phyloP scores from a whole-genome alignment of 139 green algal genomes.

The Gonium pectorale region DNA sequence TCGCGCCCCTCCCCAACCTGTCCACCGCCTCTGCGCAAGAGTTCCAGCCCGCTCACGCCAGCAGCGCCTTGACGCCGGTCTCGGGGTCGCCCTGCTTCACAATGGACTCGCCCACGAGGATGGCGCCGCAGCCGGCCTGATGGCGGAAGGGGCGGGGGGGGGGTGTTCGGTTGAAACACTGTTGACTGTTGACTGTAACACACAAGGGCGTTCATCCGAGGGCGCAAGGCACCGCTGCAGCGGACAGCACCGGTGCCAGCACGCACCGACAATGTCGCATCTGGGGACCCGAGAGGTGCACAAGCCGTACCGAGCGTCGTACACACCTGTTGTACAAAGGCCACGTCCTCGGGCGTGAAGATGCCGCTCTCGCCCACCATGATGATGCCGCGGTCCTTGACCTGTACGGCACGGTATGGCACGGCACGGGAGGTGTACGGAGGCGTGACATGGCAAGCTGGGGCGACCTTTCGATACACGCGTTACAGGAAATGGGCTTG shows the following conservation, averaged over 20 bases:
- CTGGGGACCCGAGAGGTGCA: neutral
- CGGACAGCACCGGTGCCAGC: too few species aligned
- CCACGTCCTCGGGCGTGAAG: constrained; percentile 95
- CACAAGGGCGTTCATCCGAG: too few species aligned
- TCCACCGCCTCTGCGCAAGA: neutral
- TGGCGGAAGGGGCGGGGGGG: neutral
- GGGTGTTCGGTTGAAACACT: too few species aligned
- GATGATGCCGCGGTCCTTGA: constrained; percentile 81
- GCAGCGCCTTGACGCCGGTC: constrained; percentile 84
- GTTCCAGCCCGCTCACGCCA: constrained; percentile 59
- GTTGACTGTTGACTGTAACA: neutral
- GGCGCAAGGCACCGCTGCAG: too few species aligned
- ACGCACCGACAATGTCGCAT: too few species aligned
- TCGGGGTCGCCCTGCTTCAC: constrained; percentile 94
- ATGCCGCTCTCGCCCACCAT: constrained; percentile 97
- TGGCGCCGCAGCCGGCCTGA: constrained; percentile 80
- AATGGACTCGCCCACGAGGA: constrained; percentile 97
- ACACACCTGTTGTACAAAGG: constrained; percentile 78
- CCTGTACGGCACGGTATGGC: too few species aligned
- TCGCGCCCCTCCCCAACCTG: neutral
- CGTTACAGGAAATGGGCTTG: too few species aligned
- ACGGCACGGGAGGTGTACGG: too few species aligned
- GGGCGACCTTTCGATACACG: too few species aligned
- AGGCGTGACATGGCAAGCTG: too few species aligned
- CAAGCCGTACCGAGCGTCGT: neutral